Evolutionary conservation across 371 early-diverging fungal genomes (phyloP).

Genomic region (Mortierella sp.): DNA sequence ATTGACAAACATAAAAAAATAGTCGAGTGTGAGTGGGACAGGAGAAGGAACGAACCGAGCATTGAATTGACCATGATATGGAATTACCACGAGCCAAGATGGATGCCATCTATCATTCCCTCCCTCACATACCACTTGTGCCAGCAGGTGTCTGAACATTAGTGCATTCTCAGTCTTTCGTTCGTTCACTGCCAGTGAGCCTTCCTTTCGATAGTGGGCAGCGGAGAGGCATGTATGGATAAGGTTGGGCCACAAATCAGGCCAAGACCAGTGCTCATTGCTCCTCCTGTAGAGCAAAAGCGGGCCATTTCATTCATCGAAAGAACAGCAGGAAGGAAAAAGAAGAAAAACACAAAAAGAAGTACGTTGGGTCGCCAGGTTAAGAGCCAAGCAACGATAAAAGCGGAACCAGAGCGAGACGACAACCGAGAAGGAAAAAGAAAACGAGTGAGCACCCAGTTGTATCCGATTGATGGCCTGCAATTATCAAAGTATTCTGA

Average conservation of each 20-base stretch:
- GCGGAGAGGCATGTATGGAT: background rate
- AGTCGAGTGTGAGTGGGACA: background rate
- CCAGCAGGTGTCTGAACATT: too few relatives aligned
- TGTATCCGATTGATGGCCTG: too few relatives aligned
- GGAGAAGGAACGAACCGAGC: background rate
- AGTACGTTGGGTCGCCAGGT: constrained; percentile 1
- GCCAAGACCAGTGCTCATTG: constrained; percentile 7
- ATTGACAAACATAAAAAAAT: background rate
- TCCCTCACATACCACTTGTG: too few relatives aligned
- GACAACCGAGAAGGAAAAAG: too few relatives aligned
- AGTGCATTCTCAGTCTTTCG: background rate
- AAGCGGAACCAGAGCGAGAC: too few relatives aligned
- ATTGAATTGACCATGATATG: background rate
- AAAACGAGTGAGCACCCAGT: too few relatives aligned
- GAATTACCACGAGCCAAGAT: background rate
- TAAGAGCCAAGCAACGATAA: background rate
- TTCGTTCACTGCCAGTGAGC: background rate
- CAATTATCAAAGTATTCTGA: too few relatives aligned
- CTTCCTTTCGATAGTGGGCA: background rate
- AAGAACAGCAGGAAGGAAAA: background rate
- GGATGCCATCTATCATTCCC: background rate
- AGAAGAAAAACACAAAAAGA: background rate
- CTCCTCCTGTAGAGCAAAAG: constrained; percentile 11
- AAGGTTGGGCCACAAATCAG: background rate
- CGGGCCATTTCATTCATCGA: background rate